These are phyloP conservation scores for Podospora pseudopauciseta DNA, from an alignment of 495 filamentous ascomycete genomes.

Conservation along the genomic window DNA sequence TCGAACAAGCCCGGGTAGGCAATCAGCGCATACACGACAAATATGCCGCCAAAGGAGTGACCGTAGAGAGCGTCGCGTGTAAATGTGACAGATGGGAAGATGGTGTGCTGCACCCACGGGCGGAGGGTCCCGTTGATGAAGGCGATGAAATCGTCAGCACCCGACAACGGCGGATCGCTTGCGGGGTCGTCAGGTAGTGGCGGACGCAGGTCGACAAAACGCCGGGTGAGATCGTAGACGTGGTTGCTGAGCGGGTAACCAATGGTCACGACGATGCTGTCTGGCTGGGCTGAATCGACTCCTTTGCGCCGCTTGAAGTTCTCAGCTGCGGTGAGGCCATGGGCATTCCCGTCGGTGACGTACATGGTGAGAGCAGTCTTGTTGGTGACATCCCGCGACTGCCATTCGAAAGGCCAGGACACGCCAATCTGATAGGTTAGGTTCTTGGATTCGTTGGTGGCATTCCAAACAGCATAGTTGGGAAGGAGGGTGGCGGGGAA, in stretches of 20 bases:
- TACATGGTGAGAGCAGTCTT: slow-evolving; percentile 23
- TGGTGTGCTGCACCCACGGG: slow-evolving; percentile 18
- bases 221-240: slow-evolving; percentile 19
- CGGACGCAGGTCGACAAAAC: slow-evolving; percentile 20
- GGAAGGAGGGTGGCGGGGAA: slow-evolving; percentile 25
- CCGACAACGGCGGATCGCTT: not conserved
- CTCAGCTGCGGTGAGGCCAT: slow-evolving; percentile 25
- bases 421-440: slow-evolving; percentile 23
- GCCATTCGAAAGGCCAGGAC: slow-evolving; percentile 27
- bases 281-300: slow-evolving; percentile 18
- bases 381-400: slow-evolving; percentile 12
- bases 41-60: slow-evolving; percentile 24
- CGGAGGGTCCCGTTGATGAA: slow-evolving; percentile 19
- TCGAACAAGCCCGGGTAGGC: slow-evolving; percentile 20
- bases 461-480: slow-evolving; percentile 26
- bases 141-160: slow-evolving; percentile 19
- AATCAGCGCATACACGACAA: slow-evolving; percentile 19
- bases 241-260: slow-evolving; percentile 27
- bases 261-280: slow-evolving; percentile 27
- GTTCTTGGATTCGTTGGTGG: slow-evolving; percentile 16
- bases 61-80: slow-evolving; percentile 25
- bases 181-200: slow-evolving; percentile 8
- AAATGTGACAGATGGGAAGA: slow-evolving; percentile 22
- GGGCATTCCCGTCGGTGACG: slow-evolving; percentile 30
- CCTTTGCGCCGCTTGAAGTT: slow-evolving; percentile 22